These are phyloP conservation scores for Penicillium taxi DNA, from an alignment of 495 filamentous ascomycete species.

Conservation along the genomic window DNA sequence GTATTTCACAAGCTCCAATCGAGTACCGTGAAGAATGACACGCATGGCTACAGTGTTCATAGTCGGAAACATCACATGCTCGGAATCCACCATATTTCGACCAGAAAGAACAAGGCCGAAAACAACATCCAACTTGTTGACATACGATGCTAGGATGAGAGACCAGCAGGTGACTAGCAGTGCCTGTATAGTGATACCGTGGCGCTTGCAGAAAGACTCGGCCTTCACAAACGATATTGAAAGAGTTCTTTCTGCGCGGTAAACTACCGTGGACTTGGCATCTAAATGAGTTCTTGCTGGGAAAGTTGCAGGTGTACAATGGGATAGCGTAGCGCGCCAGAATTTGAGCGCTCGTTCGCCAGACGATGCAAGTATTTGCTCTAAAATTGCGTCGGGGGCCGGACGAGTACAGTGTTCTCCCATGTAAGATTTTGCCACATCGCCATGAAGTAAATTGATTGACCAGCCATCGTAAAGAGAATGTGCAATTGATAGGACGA, in stretches of 20 bases:
- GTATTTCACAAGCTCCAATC: conserved; percentile 33
- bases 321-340: conserved; percentile 31
- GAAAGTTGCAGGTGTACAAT: conserved; percentile 19
- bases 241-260: conserved; percentile 20
- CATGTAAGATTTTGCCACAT: conserved; percentile 37
- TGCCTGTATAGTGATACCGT: conserved; percentile 69
- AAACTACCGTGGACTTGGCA: conserved; percentile 19
- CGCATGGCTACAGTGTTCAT: conserved; percentile 79
- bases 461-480: conserved; percentile 84
- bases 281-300: conserved; percentile 10
- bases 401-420: conserved; percentile 17
- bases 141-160: conserved; percentile 53
- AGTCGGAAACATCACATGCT: conserved; percentile 69
- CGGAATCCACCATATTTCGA: conserved; percentile 56
- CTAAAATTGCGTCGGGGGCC: conserved; percentile 22
- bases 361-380: conserved; percentile 20
- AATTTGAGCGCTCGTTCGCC: conserved; percentile 22
- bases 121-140: conserved; percentile 57
- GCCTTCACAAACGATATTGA: conserved; percentile 28
- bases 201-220: conserved; percentile 40
- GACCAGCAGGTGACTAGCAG: conserved; percentile 62
- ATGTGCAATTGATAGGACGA: conserved; percentile 56
- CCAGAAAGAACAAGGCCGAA: conserved; percentile 70
- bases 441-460: conserved; percentile 57
- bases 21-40: conserved; percentile 30